Base-by-base conservation (phyloP, 805 yeast genomes). In the Danielia oregonensis region DNA sequence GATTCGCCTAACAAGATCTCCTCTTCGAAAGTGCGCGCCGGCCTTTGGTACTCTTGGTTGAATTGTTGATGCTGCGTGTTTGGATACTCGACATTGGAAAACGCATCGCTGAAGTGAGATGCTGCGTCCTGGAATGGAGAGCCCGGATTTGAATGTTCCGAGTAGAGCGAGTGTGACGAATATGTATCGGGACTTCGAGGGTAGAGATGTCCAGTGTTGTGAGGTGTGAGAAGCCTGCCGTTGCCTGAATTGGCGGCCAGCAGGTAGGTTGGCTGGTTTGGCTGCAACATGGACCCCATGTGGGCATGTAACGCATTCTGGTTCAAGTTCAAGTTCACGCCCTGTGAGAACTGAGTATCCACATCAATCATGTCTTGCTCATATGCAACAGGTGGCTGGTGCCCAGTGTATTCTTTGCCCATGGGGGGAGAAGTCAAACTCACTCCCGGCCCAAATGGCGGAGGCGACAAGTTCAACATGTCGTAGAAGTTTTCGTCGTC, bases 1-100 rank as follows among this genome's bases (percentile, higher is more conserved):
- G 69, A 63, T 24, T 59, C 66, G 2, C 72, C 72, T 23, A 66
- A 49, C 1, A 52, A 59, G 13, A 66, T 63, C 39, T 63, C 70
- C 16, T 49, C 48, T 33, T 58, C 63, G 39, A 63, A 63, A 4
- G 44, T 29, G 28, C 48, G 50, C 6, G 22, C 22, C 9, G 22
- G 22, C 9, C 9, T 9, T 9, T 7, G 35, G 37, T 24, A 21
- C 17, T 18, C 31, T 22, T 8, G 32, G 11, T 33, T 39, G 19
- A 39, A 28, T 24, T 38, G 38, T 19, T 40, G 42, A n/a, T 17
- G 12, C 30, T 26, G 24, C 6, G 17, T 25, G 25, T 19, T 19
- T n/a, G 42, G 11, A 31, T 17, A 28, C 4, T 46, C 44, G 4
- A 39, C 24, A 19, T 44, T 46, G 3, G 51, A 37, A 24, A 33